phyloP scores from a whole-genome alignment of 2,329 filamentous ascomycete species.

The Cladophialophora exuberans region DNA sequence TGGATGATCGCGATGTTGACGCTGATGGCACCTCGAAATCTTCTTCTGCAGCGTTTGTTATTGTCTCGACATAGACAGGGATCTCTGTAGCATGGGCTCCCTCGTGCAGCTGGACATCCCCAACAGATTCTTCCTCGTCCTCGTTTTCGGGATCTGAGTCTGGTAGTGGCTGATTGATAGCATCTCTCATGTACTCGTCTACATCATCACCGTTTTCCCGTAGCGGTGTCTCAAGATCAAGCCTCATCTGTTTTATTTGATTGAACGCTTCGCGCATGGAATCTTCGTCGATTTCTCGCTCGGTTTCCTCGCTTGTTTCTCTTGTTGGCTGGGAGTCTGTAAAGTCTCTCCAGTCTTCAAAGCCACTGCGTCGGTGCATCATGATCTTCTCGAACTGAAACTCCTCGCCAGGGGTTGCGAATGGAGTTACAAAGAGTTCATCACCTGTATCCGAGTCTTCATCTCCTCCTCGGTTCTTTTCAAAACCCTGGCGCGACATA shows the following conservation, averaged over 20 bases:
- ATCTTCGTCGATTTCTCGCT: not conserved
- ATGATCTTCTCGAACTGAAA: constrained; percentile 4
- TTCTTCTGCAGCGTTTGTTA: not conserved
- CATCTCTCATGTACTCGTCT: not conserved
- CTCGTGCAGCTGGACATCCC: not conserved
- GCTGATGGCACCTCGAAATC: not conserved
- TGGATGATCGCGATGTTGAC: constrained; percentile 1
- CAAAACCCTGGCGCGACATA: constrained; percentile 1
- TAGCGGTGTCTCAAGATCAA: not conserved
- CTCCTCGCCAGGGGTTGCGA: constrained; percentile 2
- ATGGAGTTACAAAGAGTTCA: constrained; percentile 5
- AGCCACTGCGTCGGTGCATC: not conserved
- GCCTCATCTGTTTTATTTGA: not conserved
- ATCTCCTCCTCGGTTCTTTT: not conserved
- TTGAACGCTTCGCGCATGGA: constrained; percentile 1
- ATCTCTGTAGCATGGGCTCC: not conserved
- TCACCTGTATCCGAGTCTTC: constrained; percentile 6
- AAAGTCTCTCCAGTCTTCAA: not conserved
- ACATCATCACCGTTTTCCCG: not conserved
- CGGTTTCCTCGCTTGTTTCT: not conserved
- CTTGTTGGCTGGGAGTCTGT: not conserved
- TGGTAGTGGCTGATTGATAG: constrained; percentile 3
- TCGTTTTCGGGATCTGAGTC: constrained; percentile 5
- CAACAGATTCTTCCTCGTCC: not conserved
- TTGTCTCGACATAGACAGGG: not conserved